Base-by-base conservation (phyloP, 495 filamentous ascomycete species). In the Venustampulla echinocandica region DNA sequence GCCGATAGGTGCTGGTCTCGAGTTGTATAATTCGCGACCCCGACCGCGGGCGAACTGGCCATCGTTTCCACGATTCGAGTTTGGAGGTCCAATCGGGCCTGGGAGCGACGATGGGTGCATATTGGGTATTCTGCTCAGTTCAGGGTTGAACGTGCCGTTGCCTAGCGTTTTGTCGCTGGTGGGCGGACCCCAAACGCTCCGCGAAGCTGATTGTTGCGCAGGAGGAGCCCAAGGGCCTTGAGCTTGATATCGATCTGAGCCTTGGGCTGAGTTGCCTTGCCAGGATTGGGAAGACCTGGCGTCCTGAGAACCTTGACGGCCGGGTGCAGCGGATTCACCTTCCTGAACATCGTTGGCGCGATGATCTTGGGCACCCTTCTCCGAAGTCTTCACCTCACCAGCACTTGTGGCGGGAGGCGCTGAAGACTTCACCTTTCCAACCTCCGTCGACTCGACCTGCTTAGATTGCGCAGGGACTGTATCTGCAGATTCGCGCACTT, bases 121-220 rank as follows among this genome's bases (percentile, higher is more conserved):
- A 51, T 52, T 66, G 47, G 49, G 57, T 44, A 75, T 66, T 5
- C 67, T 64, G 9, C 72, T 69, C 15, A 87, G 64, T 43, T 76
- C 70, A 38, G 77, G 73, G 38, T 80, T 77, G 56, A 89, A 89
- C 2, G 84, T 84, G n/a, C 85, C 85, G 54, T 89, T 89, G 1
- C 85, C 85, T 18, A 89, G 69, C 17, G 75, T 77, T 46, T 77
- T 76, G 53, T 85, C 77, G 56, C 75, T 82, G 38, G 71, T 78
- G 6, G 83, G 71, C n/a, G 81, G 77, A 25, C 82, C 84, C 85
- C 85, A 89, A 4, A 84, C 77, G 55, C 83, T 87, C 40, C 75
- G 69, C 20, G 74, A 64, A 1, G 69, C 22, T n/a, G 49, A 28
- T 53, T 42, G 72, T 56, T 32, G 73, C 44, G 45, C 57, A 44